phyloP scores from a whole-genome alignment of 108 stramenopile species.

The Chaetoceros tenuissimus region DNA sequence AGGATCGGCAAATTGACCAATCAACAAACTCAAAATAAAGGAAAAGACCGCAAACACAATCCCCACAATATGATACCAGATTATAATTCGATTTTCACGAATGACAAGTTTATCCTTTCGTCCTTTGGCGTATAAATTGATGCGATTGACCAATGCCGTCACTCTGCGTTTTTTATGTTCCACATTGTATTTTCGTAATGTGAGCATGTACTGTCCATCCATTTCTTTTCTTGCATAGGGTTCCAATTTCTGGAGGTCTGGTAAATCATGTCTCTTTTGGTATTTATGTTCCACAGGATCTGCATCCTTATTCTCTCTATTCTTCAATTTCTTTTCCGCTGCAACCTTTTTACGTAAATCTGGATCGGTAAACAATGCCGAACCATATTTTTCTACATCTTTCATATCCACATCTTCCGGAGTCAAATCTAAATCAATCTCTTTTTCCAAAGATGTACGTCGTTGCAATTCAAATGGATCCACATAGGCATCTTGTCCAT shows the following conservation, averaged over 20 bases:
- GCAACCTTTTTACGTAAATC: not conserved
- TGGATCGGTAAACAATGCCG: not conserved
- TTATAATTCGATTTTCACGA: not conserved
- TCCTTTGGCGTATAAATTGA: not conserved
- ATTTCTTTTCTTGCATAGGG: not conserved
- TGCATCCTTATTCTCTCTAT: not conserved
- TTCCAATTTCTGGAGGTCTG: not conserved
- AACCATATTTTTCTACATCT: not conserved
- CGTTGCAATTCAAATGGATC: not conserved
- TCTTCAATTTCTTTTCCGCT: not conserved
- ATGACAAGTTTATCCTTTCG: not conserved
- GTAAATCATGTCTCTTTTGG: not conserved
- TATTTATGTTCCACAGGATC: no score
- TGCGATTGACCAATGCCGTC: not conserved
- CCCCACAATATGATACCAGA: not conserved
- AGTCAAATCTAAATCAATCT: not conserved
- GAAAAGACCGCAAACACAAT: not conserved
- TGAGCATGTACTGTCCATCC: not conserved
- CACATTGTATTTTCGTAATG: not conserved
- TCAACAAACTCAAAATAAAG: not conserved
- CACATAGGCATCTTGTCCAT: not conserved
- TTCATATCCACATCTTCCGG: not conserved
- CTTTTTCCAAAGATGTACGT: not conserved
- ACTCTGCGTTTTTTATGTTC: not conserved
- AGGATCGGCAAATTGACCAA: not conserved